These are phyloP conservation scores for Yamadazyma scolyti DNA, from an alignment of 805 yeast genomes.

Conservation along the genomic window DNA sequence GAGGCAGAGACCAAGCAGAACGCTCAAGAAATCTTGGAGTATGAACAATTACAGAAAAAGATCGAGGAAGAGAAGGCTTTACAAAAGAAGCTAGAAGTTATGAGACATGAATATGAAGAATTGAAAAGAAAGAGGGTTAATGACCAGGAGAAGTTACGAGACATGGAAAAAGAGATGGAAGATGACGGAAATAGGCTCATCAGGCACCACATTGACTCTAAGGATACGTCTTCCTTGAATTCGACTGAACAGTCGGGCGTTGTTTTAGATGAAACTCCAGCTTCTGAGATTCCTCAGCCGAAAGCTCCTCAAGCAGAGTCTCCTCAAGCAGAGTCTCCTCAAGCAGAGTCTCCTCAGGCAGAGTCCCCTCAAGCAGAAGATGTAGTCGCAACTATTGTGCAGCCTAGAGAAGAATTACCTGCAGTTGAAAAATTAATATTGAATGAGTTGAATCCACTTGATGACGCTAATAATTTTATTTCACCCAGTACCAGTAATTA, in stretches of 20 bases:
- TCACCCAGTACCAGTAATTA: slow-evolving; percentile 4
- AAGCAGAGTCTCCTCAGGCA: too few relatives aligned
- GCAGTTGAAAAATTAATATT: too few relatives aligned
- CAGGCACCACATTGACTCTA: slow-evolving; percentile 1
- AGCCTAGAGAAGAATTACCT: too few relatives aligned
- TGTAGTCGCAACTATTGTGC: too few relatives aligned
- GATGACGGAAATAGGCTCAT: slow-evolving; percentile 1
- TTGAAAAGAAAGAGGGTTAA: slow-evolving; percentile 25
- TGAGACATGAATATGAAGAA: slow-evolving; percentile 33
- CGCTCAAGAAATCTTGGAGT: slow-evolving; percentile 23
- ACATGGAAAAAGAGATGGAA: slow-evolving; percentile 6
- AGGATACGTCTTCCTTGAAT: slow-evolving; percentile 4
- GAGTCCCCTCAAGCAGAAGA: too few relatives aligned
- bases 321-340: too few relatives aligned
- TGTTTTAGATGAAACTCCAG: too few relatives aligned
- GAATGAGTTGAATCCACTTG: too few relatives aligned
- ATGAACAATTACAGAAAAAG: slow-evolving; percentile 27
- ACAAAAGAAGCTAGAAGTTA: slow-evolving; percentile 35
- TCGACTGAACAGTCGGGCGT: too few relatives aligned
- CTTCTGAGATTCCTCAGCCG: too few relatives aligned
- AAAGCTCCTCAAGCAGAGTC: too few relatives aligned
- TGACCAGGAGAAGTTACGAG: slow-evolving; percentile 22
- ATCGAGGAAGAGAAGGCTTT: slow-evolving; percentile 35
- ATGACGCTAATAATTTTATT: slow-evolving; percentile 5
- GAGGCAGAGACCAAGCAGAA: slow-evolving; percentile 12